These are phyloP conservation scores for Hippophae tibetana DNA, from an alignment of 306 rosid genomes.

Conservation along the genomic window DNA sequence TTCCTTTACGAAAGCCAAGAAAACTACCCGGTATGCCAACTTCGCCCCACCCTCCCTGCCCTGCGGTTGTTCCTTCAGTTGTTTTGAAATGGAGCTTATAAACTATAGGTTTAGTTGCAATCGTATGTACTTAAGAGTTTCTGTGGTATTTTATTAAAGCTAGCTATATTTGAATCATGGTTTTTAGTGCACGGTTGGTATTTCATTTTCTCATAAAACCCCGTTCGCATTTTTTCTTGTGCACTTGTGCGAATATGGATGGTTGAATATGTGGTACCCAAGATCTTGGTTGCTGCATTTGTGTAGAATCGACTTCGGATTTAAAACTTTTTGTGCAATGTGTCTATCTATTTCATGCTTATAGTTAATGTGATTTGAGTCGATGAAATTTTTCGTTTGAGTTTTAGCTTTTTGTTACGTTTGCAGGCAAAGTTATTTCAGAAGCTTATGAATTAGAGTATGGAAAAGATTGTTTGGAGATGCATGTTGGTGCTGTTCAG, in stretches of 20 bases:
- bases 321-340: too few species aligned
- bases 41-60: too few species aligned
- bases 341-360: neutral
- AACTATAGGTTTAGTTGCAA: neutral
- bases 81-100: constrained; percentile 7
- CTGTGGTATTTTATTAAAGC: too few species aligned
- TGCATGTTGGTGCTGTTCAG: constrained; percentile 82
- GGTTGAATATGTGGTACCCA: too few species aligned
- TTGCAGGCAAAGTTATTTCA: constrained; percentile 65
- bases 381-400: neutral
- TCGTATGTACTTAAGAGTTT: too few species aligned
- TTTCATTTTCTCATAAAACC: too few species aligned
- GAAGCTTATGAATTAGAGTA: constrained; percentile 83
- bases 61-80: neutral
- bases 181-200: too few species aligned
- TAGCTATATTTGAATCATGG: too few species aligned
- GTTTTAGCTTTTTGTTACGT: constrained; percentile 11
- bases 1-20: constrained; percentile 89
- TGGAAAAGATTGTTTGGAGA: constrained; percentile 79
- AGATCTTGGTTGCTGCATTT: too few species aligned
- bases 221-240: too few species aligned
- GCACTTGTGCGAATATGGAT: too few species aligned
- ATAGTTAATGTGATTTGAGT: neutral
- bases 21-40: constrained; percentile 71
- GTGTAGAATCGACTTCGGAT: too few species aligned